Evolutionary conservation across 768 basidiomycete species (phyloP).

Genomic region (Lactarius vividus): DNA sequence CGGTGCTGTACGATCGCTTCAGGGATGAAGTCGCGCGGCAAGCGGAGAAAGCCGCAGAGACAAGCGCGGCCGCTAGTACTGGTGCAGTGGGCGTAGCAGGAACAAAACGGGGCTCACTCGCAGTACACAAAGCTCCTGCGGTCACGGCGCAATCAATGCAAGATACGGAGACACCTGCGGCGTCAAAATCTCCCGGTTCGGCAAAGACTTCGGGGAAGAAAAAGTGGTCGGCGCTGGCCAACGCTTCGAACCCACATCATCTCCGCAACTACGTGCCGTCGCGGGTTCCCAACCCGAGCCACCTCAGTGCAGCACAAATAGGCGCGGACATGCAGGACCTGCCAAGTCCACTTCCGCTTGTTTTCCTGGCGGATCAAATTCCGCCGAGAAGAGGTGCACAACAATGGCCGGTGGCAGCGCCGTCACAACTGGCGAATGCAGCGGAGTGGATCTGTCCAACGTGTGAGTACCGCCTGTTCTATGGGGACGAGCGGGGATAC

Average conservation of each 20-base stretch:
- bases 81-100: constrained; percentile 32
- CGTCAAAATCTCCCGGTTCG: constrained; percentile 30
- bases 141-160: constrained; percentile 33
- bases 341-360: constrained; percentile 58
- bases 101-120: constrained; percentile 25
- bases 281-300: constrained; percentile 53
- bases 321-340: constrained; percentile 45
- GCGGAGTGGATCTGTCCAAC: constrained; percentile 91
- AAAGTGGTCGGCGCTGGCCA: constrained; percentile 87
- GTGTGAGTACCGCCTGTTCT: constrained; percentile 92
- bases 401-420: constrained; percentile 30
- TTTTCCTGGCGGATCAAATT: constrained; percentile 68
- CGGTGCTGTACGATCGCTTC: constrained; percentile 61
- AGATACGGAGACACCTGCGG: constrained; percentile 36
- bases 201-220: constrained; percentile 56
- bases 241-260: constrained; percentile 95
- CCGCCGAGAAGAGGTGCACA: constrained; percentile 44
- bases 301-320: constrained; percentile 39
- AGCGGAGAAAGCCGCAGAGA: constrained; percentile 52
- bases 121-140: constrained; percentile 21
- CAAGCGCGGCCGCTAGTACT: constrained; percentile 42
- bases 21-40: constrained; percentile 73
- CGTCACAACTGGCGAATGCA: constrained; percentile 48
- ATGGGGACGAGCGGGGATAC: constrained; percentile 72
- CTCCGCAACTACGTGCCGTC: constrained; percentile 92